Evolutionary conservation across 1,139 yeast species (phyloP).

Genomic region (Debaryomyces nepalensis): DNA sequence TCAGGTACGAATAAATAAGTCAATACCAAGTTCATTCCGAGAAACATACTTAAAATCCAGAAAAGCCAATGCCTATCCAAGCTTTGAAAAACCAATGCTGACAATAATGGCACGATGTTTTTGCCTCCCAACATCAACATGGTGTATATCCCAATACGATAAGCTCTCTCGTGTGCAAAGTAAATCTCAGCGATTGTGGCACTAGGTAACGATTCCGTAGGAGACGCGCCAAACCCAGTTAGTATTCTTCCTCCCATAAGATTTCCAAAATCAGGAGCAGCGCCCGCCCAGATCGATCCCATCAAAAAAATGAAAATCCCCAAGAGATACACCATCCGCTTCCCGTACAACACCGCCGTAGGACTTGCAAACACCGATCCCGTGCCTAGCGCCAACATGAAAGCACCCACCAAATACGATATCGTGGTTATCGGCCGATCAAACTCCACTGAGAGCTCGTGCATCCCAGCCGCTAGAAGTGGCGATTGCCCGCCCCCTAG

Average conservation of each 20-base stretch:
- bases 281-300: constrained; percentile 62
- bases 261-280: constrained; percentile 51
- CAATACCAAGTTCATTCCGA: constrained; percentile 50
- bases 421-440: constrained; percentile 45
- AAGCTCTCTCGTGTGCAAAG: constrained; percentile 69
- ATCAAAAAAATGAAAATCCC: constrained; percentile 55
- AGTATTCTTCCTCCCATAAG: constrained; percentile 62
- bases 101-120: constrained; percentile 59
- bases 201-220: constrained; percentile 64
- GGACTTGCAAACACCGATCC: constrained; percentile 66
- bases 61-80: constrained; percentile 64
- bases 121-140: constrained; percentile 66
- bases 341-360: constrained; percentile 63
- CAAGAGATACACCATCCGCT: constrained; percentile 55
- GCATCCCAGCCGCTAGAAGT: constrained; percentile 61
- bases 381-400: constrained; percentile 61
- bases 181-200: constrained; percentile 68
- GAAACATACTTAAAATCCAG: constrained; percentile 60
- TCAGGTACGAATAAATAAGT: constrained; percentile 65
- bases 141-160: constrained; percentile 65
- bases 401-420: constrained; percentile 62
- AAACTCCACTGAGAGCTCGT: constrained; percentile 47
- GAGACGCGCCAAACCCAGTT: constrained; percentile 63
- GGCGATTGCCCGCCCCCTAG: constrained; percentile 70
- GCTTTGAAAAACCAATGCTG: constrained; percentile 56